Evolutionary conservation across 1,139 yeast species (phyloP).

Genomic region (Candida pseudocylindracea): DNA sequence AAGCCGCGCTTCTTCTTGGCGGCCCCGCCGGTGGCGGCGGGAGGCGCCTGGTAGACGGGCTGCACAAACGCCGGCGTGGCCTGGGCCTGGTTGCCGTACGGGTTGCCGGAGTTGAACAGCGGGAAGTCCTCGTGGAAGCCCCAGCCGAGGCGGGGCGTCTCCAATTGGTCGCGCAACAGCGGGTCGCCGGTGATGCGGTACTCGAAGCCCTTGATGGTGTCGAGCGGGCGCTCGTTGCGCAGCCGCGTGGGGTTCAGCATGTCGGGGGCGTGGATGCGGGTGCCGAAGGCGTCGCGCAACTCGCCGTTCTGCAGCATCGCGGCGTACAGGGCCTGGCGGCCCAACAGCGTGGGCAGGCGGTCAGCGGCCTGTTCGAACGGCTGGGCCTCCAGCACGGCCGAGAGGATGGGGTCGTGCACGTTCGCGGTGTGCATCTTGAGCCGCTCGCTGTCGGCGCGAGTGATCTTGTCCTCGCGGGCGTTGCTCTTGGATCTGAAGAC

Average conservation of each 20-base stretch:
- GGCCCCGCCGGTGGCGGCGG: conserved; percentile 18
- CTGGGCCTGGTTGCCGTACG: conserved; percentile 7
- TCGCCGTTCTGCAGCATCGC: conserved; percentile 9
- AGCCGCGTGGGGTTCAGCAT: conserved; percentile 80
- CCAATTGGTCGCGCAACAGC: conserved; percentile 56
- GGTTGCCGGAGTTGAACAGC: conserved; percentile 7
- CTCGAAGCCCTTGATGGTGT: conserved; percentile 83
- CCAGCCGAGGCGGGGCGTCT: conserved; percentile 62
- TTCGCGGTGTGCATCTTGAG: conserved; percentile 35
- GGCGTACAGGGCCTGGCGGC: no score
- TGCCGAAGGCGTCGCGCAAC: conserved; percentile 68
- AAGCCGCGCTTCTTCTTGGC: conserved; percentile 51
- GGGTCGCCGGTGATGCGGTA: conserved; percentile 81
- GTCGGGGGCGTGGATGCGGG: conserved; percentile 52
- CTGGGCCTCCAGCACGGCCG: conserved; percentile 87
- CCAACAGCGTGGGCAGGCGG: conserved; percentile 7
- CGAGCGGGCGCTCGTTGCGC: conserved; percentile 88
- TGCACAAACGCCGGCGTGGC: conserved; percentile 16
- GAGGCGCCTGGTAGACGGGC: conserved; percentile 41
- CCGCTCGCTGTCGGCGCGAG: conserved; percentile 8
- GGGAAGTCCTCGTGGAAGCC: conserved; percentile 30
- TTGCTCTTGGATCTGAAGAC: no score
- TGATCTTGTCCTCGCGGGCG: conserved; percentile 8
- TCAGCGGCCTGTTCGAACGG: conserved; percentile 68
- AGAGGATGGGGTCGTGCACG: conserved; percentile 72